Conservation (phyloP, 73 alveolate genomes). For the Paramecium primaurelia region DNA sequence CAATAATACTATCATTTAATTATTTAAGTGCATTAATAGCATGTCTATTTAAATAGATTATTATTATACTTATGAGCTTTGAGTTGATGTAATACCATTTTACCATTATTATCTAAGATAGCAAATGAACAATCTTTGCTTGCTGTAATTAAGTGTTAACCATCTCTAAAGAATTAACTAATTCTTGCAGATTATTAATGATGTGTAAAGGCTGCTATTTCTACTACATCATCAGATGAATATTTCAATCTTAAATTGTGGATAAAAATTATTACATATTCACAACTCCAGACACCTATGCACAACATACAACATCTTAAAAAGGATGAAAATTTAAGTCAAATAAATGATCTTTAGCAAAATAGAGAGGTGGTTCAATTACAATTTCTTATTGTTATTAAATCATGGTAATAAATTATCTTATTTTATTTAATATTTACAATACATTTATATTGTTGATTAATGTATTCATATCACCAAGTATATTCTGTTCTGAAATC, state of each 20-base stretch:
- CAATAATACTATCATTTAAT: conserved; percentile 56
- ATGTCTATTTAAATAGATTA: background rate
- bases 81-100: background rate
- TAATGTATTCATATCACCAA: background rate
- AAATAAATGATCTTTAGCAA: conserved; percentile 74
- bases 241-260: background rate
- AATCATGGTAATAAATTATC: background rate
- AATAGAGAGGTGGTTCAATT: conserved; percentile 74
- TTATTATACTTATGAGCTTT: conserved; percentile 49
- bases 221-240: conserved; percentile 23
- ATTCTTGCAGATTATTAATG: conserved; percentile 43
- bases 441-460: background rate
- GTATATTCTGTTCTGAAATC: conserved; percentile 47
- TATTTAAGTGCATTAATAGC: conserved; percentile 5
- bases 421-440: background rate
- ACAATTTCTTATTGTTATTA: background rate
- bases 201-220: conserved; percentile 18
- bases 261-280: background rate
- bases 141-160: background rate
- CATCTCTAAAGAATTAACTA: conserved; percentile 36
- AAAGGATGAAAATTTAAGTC: conserved; percentile 72
- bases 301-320: conserved; percentile 64
- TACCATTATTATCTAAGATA: conserved; percentile 51
- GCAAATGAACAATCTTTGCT: conserved; percentile 11
- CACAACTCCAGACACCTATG: conserved; percentile 69